These are phyloP conservation scores for Withania somnifera DNA, from an alignment of 305 asterid species.

Conservation along the genomic window DNA sequence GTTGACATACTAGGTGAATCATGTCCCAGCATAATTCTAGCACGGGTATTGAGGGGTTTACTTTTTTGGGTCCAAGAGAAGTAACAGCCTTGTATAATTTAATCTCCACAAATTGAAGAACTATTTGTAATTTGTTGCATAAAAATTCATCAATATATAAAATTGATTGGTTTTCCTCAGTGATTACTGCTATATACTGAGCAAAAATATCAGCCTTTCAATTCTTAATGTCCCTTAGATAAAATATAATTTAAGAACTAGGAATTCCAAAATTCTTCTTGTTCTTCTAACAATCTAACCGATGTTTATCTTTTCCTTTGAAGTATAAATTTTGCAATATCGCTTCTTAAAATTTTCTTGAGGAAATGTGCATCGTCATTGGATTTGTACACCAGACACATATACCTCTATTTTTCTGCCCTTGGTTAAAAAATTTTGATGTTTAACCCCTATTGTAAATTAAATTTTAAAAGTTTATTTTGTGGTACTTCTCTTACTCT, in stretches of 20 bases:
- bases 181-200: not conserved
- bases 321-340: not conserved
- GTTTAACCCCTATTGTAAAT: not conserved
- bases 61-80: not conserved
- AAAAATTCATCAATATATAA: not conserved
- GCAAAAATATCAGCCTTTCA: not conserved
- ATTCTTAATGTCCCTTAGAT: not conserved
- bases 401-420: not conserved
- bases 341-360: not conserved
- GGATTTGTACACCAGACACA: not conserved
- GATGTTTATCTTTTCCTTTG: not conserved
- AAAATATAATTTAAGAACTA: not conserved
- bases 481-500: not conserved
- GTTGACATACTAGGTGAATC: not conserved
- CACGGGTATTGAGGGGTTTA: not conserved
- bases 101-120: not conserved
- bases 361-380: not conserved
- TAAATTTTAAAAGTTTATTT: not conserved
- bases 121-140: not conserved
- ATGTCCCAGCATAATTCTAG: not conserved
- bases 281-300: not conserved
- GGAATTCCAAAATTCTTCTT: not conserved
- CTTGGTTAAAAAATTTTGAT: not conserved
- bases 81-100: not conserved
- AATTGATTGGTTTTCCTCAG: not conserved